A percentile compares a stretch with the other conserved stretches of the same genome.
Evolutionary conservation across 2,329 filamentous ascomycete genomes (phyloP).

Genomic region (Ophiostoma australiae): DNA sequence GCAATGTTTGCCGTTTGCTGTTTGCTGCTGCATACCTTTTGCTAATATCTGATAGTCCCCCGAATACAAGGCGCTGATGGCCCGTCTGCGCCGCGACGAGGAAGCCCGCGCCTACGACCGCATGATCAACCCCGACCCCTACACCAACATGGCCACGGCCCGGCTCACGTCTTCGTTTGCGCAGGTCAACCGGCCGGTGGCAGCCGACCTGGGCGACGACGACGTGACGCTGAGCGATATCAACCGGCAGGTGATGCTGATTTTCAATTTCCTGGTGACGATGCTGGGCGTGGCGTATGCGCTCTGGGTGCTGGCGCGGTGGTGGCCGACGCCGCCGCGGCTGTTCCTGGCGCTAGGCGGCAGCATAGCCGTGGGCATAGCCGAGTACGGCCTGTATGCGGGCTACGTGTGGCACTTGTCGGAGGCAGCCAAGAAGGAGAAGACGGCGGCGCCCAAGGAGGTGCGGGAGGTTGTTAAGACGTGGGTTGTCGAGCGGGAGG

Average conservation of each 20-base stretch:
- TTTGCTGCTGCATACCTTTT: neutral
- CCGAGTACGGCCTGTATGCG: constrained; percentile 72
- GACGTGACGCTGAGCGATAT: constrained; percentile 67
- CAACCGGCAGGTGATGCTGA: constrained; percentile 74
- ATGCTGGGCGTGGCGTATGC: constrained; percentile 73
- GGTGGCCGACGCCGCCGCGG: constrained; percentile 68
- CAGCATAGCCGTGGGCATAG: constrained; percentile 63
- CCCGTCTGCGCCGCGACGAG: constrained; percentile 72
- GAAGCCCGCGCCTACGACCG: constrained; percentile 77
- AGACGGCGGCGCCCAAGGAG: constrained; percentile 54
- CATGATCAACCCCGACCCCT: constrained; percentile 61
- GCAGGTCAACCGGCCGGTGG: constrained; percentile 46
- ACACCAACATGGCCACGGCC: constrained; percentile 31
- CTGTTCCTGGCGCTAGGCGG: constrained; percentile 68
- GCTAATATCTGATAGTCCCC: constrained; percentile 50
- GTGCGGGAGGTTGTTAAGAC: constrained; percentile 65
- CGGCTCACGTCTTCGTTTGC: constrained; percentile 47
- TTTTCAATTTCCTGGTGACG: constrained; percentile 85
- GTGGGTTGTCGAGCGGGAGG: constrained; percentile 54
- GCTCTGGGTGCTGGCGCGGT: constrained; percentile 70
- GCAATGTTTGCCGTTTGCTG: no score
- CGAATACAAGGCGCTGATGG: constrained; percentile 86
- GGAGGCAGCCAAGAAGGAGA: constrained; percentile 61
- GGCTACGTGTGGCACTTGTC: constrained; percentile 68
- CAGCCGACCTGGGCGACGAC: constrained; percentile 51